phyloP scores from a whole-genome alignment of 2,329 filamentous ascomycete genomes.

The Aspergillus ochraceoroseus region DNA sequence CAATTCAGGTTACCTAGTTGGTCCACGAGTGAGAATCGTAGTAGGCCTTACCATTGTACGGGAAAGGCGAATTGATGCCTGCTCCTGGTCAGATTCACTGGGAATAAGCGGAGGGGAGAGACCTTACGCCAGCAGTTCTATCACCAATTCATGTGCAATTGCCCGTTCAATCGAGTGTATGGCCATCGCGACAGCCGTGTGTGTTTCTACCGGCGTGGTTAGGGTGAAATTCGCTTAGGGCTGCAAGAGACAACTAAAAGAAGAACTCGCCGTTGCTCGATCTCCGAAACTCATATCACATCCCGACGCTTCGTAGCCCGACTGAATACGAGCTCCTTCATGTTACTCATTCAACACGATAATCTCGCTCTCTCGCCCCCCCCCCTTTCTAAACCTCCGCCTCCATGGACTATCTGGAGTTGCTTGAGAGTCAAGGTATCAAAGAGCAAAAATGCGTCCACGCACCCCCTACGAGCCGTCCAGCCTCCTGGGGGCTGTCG shows the following conservation, averaged over 20 bases:
- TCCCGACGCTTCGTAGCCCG: conserved; percentile 2
- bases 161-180: conserved; percentile 1
- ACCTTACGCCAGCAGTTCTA: conserved; percentile 3
- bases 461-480: too few species aligned
- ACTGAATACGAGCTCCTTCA: background rate
- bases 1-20: background rate
- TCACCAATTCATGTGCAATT: conserved; percentile 3
- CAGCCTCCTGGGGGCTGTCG: background rate
- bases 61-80: conserved; percentile 11
- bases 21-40: too few species aligned
- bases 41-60: conserved; percentile 8
- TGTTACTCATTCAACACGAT: too few species aligned
- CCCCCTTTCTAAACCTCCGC: too few species aligned
- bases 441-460: background rate
- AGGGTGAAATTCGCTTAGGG: background rate
- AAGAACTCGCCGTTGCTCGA: background rate
- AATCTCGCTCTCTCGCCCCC: background rate
- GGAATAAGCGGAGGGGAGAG: background rate
- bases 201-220: background rate
- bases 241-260: background rate
- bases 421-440: too few species aligned
- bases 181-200: too few species aligned
- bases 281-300: too few species aligned
- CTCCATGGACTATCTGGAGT: too few species aligned
- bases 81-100: background rate